phyloP scores from a whole-genome alignment of 805 yeast genomes.

The Saccharomycopsis malanga region DNA sequence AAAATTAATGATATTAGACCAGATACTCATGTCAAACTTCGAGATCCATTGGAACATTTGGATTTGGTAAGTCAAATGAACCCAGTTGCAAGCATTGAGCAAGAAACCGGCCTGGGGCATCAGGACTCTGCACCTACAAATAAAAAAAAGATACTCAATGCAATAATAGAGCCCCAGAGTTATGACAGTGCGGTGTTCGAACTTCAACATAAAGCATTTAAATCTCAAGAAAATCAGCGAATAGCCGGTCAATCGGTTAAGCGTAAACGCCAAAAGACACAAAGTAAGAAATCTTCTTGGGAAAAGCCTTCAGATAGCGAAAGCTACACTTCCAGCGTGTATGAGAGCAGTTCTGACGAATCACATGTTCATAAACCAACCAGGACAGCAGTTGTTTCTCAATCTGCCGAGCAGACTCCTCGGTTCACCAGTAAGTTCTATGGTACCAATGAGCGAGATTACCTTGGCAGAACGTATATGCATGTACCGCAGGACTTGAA shows the following conservation, averaged over 20 bases:
- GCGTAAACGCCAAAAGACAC: background rate
- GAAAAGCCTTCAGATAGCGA: slow-evolving; percentile 3
- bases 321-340: background rate
- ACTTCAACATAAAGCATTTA: background rate
- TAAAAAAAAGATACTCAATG: slow-evolving; percentile 10
- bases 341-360: background rate
- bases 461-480: slow-evolving; percentile 58
- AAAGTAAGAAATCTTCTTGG: slow-evolving; percentile 5
- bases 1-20: too few relatives aligned
- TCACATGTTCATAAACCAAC: background rate
- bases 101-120: too few relatives aligned
- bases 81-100: background rate
- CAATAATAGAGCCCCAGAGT: slow-evolving; percentile 7
- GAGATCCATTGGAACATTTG: too few relatives aligned
- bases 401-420: background rate
- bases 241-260: background rate
- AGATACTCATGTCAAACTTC: too few relatives aligned
- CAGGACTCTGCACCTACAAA: too few relatives aligned
- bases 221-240: too few relatives aligned
- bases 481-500: slow-evolving; percentile 51
- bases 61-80: too few relatives aligned
- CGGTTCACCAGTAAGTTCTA: slow-evolving; percentile 28
- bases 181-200: slow-evolving; percentile 14
- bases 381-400: background rate
- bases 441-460: slow-evolving; percentile 37